Conservation (phyloP, 2,329 filamentous ascomycete species). For the Penicillium palitans region DNA sequence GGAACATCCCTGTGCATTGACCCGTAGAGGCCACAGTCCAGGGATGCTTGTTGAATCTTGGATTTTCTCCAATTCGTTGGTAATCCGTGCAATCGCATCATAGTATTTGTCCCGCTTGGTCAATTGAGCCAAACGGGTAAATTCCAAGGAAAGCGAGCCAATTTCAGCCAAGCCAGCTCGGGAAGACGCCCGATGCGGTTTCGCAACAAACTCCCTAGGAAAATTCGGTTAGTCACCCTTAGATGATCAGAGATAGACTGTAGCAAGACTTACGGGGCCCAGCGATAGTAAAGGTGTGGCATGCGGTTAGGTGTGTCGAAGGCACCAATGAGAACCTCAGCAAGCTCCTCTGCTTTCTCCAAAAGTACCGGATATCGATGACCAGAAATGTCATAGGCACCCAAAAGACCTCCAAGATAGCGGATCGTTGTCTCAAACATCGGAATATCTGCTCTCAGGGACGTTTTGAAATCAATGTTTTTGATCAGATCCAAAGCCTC, state of each 20-base stretch:
- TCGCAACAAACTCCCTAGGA: constrained; percentile 54
- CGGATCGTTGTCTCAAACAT: constrained; percentile 91
- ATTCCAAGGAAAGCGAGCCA: constrained; percentile 81
- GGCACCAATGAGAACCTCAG: constrained; percentile 74
- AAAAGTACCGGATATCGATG: constrained; percentile 68
- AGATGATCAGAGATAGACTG: not conserved
- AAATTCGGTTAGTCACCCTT: constrained; percentile 9
- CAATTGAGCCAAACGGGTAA: constrained; percentile 83
- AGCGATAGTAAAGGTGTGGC: constrained; percentile 78
- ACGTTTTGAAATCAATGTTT: constrained; percentile 80
- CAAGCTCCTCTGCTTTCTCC: constrained; percentile 76
- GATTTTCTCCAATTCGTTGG: constrained; percentile 72
- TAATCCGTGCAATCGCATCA: constrained; percentile 83
- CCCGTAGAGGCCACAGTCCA: constrained; percentile 74
- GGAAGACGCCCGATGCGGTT: constrained; percentile 62
- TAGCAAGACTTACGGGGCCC: constrained; percentile 59
- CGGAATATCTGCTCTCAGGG: constrained; percentile 68
- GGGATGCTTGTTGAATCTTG: constrained; percentile 70
- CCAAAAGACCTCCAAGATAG: constrained; percentile 81
- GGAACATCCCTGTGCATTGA: constrained; percentile 81
- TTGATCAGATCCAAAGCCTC: constrained; percentile 69
- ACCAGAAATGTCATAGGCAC: constrained; percentile 82
- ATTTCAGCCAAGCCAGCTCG: constrained; percentile 66
- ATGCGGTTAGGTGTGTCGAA: constrained; percentile 95
- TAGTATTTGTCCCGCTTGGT: constrained; percentile 82